Conservation (phyloP, 306 rosid genomes). For the Senna siamea region DNA sequence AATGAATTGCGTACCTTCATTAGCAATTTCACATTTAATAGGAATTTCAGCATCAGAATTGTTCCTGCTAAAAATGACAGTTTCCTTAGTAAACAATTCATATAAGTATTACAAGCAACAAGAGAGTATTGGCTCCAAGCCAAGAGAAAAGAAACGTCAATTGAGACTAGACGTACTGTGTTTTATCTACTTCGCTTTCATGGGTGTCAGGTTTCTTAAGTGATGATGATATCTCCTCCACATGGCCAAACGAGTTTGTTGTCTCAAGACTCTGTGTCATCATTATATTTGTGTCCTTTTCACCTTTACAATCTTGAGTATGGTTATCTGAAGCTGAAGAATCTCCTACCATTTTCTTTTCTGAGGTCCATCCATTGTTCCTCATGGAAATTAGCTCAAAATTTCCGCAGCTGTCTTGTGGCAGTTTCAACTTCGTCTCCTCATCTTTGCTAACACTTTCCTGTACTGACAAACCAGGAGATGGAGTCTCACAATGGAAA, state of each 20-base stretch:
- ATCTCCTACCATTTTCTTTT: constrained; percentile 45
- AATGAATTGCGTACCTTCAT: constrained; percentile 56
- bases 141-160: constrained; percentile 21
- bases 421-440: constrained; percentile 39
- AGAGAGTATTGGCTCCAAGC: constrained; percentile 15
- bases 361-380: constrained; percentile 46
- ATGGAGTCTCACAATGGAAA: constrained; percentile 53
- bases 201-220: constrained; percentile 43
- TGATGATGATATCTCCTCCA: constrained; percentile 56
- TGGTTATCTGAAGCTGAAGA: constrained; percentile 39
- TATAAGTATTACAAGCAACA: background rate
- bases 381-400: constrained; percentile 43
- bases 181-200: constrained; percentile 42
- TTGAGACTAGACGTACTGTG: constrained; percentile 52
- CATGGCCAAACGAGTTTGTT: constrained; percentile 46
- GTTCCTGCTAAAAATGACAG: constrained; percentile 52
- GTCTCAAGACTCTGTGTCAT: constrained; percentile 36
- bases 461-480: constrained; percentile 55
- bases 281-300: constrained; percentile 42
- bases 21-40: constrained; percentile 44
- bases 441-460: constrained; percentile 63
- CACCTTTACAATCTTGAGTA: constrained; percentile 41
- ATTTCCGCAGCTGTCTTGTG: constrained; percentile 32
- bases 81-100: constrained; percentile 38
- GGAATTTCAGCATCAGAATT: constrained; percentile 46